These are phyloP conservation scores for Psilocybe sp. DNA, from an alignment of 768 basidiomycete genomes.

Conservation along the genomic window DNA sequence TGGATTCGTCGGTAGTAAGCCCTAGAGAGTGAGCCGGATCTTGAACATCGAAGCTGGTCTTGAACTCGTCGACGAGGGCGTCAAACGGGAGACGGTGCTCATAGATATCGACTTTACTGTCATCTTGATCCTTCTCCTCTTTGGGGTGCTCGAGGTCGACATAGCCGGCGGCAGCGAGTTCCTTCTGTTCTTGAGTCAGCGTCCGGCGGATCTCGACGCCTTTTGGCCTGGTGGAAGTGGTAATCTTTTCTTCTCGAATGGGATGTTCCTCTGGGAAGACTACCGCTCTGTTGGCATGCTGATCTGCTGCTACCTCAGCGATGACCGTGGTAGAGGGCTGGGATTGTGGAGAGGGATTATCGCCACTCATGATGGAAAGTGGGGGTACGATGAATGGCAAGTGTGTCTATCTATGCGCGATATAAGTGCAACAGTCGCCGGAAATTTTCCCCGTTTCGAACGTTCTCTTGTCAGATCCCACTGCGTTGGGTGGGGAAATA, in stretches of 20 bases:
- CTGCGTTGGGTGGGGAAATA: too few species aligned
- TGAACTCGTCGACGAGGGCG: conserved; percentile 36
- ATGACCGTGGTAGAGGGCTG: conserved; percentile 14
- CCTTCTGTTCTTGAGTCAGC: conserved; percentile 64
- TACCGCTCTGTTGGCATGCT: conserved; percentile 39
- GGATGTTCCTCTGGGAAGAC: conserved; percentile 45
- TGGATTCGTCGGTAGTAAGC: conserved; percentile 51
- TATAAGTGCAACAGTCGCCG: conserved; percentile 5
- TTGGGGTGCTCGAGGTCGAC: conserved; percentile 53
- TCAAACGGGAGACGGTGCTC: conserved; percentile 51
- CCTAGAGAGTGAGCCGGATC: conserved; percentile 51
- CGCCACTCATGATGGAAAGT: conserved; percentile 20
- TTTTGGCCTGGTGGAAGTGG: conserved; percentile 33
- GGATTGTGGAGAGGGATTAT: conserved; percentile 14
- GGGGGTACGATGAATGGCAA: conserved; percentile 5
- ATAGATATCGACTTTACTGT: conserved; percentile 51
- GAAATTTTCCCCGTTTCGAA: not conserved
- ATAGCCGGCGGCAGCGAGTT: conserved; percentile 68
- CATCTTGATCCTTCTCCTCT: conserved; percentile 26
- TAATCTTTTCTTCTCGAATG: conserved; percentile 36
- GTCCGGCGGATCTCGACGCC: conserved; percentile 61
- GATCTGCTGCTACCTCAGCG: conserved; percentile 23
- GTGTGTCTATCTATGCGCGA: not conserved
- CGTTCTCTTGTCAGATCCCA: too few species aligned
- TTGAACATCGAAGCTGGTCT: conserved; percentile 50